Conservation (phyloP, 1,284 basidiomycete genomes). For the Cystobasidium sp. region DNA sequence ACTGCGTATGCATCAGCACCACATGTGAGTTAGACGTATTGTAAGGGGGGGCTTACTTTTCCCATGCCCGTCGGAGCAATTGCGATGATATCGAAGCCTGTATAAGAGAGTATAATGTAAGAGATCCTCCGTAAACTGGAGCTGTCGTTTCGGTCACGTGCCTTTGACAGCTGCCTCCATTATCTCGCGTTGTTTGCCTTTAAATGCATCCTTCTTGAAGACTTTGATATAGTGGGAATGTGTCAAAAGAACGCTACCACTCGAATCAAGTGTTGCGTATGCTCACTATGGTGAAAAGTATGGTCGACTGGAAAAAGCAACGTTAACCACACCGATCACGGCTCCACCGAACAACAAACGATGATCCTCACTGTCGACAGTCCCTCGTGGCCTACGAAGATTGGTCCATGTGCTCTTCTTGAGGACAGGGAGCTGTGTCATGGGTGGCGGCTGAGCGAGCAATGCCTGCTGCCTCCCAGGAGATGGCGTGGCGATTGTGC, state of each 20-base stretch:
- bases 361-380: conserved; percentile 33
- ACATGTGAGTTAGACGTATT: too few relatives aligned
- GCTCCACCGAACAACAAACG: neutral
- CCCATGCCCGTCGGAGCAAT: conserved; percentile 87
- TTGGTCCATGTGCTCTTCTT: conserved; percentile 34
- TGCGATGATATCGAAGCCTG: conserved; percentile 30
- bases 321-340: conserved; percentile 3
- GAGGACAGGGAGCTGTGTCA: conserved; percentile 24
- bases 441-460: conserved; percentile 27
- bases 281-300: conserved; percentile 34
- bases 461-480: conserved; percentile 18
- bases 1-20: conserved; percentile 59
- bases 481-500: conserved; percentile 30
- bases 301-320: conserved; percentile 27
- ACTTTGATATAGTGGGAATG: conserved; percentile 58
- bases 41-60: conserved; percentile 64
- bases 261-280: too few relatives aligned
- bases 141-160: conserved; percentile 58
- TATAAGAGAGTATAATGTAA: neutral
- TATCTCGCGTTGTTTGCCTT: conserved; percentile 76
- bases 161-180: conserved; percentile 69
- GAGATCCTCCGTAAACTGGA: too few relatives aligned
- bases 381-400: conserved; percentile 28
- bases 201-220: conserved; percentile 70
- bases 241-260: too few relatives aligned